A percentile compares a stretch with the other conserved stretches of the same genome.
Conservation (phyloP, 495 filamentous ascomycete genomes). For the Penicillium tannophilum region DNA sequence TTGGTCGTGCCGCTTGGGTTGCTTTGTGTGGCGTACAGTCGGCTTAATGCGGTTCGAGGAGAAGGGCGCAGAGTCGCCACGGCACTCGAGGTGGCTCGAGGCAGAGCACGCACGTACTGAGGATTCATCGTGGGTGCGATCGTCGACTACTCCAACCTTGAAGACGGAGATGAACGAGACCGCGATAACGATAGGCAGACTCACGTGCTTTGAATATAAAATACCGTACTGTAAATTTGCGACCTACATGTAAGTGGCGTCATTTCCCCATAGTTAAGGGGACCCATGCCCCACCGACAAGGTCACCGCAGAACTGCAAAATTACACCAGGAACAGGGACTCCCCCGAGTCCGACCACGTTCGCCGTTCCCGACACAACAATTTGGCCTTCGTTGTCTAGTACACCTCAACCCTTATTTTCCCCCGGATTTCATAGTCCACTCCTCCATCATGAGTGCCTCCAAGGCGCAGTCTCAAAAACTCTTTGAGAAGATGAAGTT, state of each 20-base stretch:
- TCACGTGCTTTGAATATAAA: constrained; percentile 15
- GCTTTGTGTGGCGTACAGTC: constrained; percentile 58
- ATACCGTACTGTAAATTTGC: constrained; percentile 23
- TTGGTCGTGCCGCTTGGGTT: constrained; percentile 38
- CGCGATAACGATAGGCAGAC: constrained; percentile 22
- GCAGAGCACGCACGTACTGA: constrained; percentile 21
- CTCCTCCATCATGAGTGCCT: constrained; percentile 69
- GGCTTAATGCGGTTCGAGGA: constrained; percentile 28
- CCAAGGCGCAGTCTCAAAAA: constrained; percentile 93
- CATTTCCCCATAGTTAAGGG: constrained; percentile 1
- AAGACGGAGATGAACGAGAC: constrained; percentile 6
- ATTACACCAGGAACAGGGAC: constrained; percentile 23
- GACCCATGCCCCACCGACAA: constrained; percentile 6
- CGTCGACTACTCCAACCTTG: constrained; percentile 1
- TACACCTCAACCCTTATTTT: constrained; percentile 13
- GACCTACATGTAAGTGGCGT: not conserved
- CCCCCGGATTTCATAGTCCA: constrained; percentile 5
- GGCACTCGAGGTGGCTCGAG: constrained; percentile 18
- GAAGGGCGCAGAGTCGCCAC: constrained; percentile 15
- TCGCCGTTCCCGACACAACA: constrained; percentile 31
- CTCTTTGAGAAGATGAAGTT: constrained; percentile 97
- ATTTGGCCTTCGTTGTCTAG: constrained; percentile 23
- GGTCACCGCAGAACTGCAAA: constrained; percentile 17
- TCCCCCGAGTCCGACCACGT: constrained; percentile 30
- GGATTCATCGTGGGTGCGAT: constrained; percentile 22